Percentiles rank a stretch among this genome's conserved stretches.
Conservation (phyloP, 2,329 filamentous ascomycete genomes). For the Claviceps africana region DNA sequence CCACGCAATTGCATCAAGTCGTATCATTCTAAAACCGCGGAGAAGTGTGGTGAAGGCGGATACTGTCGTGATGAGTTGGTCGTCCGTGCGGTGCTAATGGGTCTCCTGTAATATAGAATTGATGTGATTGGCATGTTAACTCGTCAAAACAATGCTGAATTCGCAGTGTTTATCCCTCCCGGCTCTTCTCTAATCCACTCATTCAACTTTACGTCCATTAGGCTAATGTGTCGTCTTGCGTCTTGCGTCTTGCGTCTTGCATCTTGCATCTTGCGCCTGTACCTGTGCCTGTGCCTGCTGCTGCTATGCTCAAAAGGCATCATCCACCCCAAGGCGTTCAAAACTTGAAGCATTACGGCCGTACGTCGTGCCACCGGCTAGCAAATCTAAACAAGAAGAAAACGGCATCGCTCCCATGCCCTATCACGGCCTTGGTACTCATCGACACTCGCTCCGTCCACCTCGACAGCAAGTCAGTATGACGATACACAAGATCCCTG, state of each 20-base stretch:
- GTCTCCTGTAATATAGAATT: neutral
- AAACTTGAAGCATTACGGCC: neutral
- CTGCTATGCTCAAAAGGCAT: neutral
- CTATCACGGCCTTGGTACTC: neutral
- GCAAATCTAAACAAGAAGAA: neutral
- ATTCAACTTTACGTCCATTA: neutral
- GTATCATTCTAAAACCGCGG: neutral
- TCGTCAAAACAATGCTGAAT: neutral
- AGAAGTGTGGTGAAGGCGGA: neutral
- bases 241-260: neutral
- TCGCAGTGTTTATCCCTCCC: neutral
- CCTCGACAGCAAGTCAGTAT: conserved; percentile 3
- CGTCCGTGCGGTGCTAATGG: neutral
- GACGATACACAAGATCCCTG: conserved; percentile 11
- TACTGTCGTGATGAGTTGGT: neutral
- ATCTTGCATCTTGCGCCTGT: neutral
- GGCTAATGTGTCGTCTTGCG: neutral
- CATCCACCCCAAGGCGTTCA: neutral
- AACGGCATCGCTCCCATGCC: neutral
- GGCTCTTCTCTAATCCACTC: too few species aligned
- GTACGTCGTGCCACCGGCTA: neutral
- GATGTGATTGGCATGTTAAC: neutral
- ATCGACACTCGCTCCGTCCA: neutral
- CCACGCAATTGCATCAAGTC: neutral
- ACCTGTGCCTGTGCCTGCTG: neutral